Conservation (phyloP, 2,329 filamentous ascomycete species). For the Blastomyces parvus region DNA sequence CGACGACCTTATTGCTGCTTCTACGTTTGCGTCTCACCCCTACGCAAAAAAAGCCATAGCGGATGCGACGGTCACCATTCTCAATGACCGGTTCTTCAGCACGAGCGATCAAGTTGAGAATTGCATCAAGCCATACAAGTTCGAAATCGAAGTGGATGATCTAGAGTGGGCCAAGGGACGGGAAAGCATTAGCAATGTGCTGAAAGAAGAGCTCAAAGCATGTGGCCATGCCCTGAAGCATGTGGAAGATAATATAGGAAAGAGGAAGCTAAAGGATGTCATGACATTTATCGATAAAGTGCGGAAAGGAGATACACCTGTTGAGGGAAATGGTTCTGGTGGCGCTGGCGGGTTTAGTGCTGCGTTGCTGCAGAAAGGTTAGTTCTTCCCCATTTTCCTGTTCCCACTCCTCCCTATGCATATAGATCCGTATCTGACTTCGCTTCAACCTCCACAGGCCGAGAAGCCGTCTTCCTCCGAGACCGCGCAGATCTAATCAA, state of each 20-base stretch:
- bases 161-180: constrained; percentile 78
- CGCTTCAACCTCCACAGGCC: constrained; percentile 47
- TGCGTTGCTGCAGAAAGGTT: constrained; percentile 73
- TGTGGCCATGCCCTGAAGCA: constrained; percentile 69
- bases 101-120: constrained; percentile 98
- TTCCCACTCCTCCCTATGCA: not conserved
- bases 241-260: constrained; percentile 68
- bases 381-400: constrained; percentile 15
- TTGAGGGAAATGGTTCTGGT: constrained; percentile 72
- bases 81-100: constrained; percentile 92
- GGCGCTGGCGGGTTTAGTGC: constrained; percentile 92
- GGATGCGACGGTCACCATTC: constrained; percentile 77
- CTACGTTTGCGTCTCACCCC: constrained; percentile 80
- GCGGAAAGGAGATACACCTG: constrained; percentile 69
- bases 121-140: constrained; percentile 98
- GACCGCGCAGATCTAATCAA: constrained; percentile 84
- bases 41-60: constrained; percentile 89
- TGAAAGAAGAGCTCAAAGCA: constrained; percentile 80
- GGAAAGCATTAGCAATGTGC: constrained; percentile 66
- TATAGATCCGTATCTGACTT: constrained; percentile 3
- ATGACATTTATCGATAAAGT: constrained; percentile 86
- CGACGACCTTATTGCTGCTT: constrained; percentile 65
- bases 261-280: constrained; percentile 78
- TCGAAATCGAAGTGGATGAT: constrained; percentile 89
- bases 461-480: constrained; percentile 86